Evolutionary conservation across 352 stramenopile species (phyloP).

Genomic region (Saprolegnia diclina): DNA sequence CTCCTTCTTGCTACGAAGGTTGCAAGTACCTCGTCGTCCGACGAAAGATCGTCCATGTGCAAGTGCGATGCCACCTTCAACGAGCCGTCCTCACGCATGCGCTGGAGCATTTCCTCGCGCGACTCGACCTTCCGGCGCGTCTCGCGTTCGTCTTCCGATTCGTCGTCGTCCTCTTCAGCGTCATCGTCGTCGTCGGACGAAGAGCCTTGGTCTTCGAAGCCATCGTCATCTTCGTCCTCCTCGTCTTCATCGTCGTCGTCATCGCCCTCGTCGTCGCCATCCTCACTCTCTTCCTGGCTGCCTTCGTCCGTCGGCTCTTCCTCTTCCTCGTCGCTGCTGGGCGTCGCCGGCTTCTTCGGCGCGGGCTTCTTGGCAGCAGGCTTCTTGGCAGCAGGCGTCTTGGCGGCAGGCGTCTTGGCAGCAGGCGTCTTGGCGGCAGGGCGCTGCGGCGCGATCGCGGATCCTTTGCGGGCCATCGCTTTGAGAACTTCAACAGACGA

Average conservation of each 20-base stretch:
- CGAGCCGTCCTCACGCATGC: slow-evolving; percentile 81
- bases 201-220: slow-evolving; percentile 81
- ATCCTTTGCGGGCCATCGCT: background rate
- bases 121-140: slow-evolving; percentile 64
- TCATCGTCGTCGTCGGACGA: slow-evolving; percentile 63
- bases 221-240: slow-evolving; percentile 51
- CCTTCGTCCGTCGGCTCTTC: background rate
- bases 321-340: slow-evolving; percentile 25
- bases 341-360: slow-evolving; percentile 19
- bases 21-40: slow-evolving; percentile 88
- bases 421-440: background rate
- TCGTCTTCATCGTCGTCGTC: slow-evolving; percentile 44
- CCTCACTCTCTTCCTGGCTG: slow-evolving; percentile 29
- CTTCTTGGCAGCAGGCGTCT: background rate
- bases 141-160: slow-evolving; percentile 81
- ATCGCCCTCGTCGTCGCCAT: slow-evolving; percentile 41
- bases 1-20: background rate
- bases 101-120: slow-evolving; percentile 66
- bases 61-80: slow-evolving; percentile 82
- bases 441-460: background rate
- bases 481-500: background rate
- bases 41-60: slow-evolving; percentile 98
- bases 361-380: background rate
- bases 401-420: background rate
- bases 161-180: slow-evolving; percentile 46